These are phyloP conservation scores for Candida hispaniensis DNA, from an alignment of 805 yeast genomes.

Conservation along the genomic window DNA sequence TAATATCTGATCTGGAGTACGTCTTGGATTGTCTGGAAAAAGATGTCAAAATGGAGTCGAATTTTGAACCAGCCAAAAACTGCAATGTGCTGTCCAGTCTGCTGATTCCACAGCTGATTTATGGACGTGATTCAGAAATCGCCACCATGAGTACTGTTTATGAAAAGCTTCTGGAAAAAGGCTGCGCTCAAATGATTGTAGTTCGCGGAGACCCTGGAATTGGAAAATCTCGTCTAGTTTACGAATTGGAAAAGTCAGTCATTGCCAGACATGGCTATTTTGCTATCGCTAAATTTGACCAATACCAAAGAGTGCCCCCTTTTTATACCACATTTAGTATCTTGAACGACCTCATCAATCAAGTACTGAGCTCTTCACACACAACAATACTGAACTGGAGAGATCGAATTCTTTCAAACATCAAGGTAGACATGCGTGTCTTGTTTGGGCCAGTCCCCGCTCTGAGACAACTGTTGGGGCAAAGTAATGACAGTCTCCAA, in stretches of 20 bases:
- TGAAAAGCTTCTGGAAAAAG: constrained; percentile 18
- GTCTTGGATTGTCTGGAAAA: constrained; percentile 19
- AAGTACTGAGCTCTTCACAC: constrained; percentile 33
- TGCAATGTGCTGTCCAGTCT: constrained; percentile 18
- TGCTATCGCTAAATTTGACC: constrained; percentile 27
- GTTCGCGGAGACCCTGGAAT: constrained; percentile 37
- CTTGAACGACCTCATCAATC: constrained; percentile 33
- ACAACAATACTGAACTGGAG: constrained; percentile 34
- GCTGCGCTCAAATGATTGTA: constrained; percentile 26
- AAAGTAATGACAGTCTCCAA: constrained; percentile 29
- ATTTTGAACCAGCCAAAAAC: constrained; percentile 17
- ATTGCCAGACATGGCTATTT: constrained; percentile 27
- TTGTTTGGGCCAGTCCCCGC: constrained; percentile 38
- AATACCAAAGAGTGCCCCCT: constrained; percentile 28
- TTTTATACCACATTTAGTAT: constrained; percentile 33
- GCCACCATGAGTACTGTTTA: constrained; percentile 23
- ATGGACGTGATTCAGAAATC: constrained; percentile 28
- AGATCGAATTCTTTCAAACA: constrained; percentile 30
- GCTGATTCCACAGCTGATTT: constrained; percentile 24
- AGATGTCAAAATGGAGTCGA: constrained; percentile 17
- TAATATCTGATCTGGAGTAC: constrained; percentile 32
- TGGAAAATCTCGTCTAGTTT: constrained; percentile 37
- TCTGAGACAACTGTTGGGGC: constrained; percentile 35
- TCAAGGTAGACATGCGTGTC: constrained; percentile 35
- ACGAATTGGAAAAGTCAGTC: constrained; percentile 32